Conservation (phyloP, 2,329 filamentous ascomycete species). For the Penicillium sp. region DNA sequence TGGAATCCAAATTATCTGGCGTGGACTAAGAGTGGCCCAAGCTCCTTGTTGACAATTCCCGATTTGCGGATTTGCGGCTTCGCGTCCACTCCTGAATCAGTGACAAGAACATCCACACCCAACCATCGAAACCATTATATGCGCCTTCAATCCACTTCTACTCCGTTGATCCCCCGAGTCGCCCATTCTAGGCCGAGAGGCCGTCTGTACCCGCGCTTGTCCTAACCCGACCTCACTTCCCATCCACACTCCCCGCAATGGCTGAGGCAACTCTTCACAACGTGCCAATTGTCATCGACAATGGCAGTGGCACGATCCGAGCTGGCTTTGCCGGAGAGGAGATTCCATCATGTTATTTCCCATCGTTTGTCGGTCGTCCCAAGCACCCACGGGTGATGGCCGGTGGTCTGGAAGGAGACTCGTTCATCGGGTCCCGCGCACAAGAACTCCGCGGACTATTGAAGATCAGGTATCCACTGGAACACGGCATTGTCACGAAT, state of each 20-base stretch:
- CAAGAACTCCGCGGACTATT: slow-evolving; percentile 86
- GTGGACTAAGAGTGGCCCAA: slow-evolving; percentile 34
- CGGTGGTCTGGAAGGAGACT: slow-evolving; percentile 93
- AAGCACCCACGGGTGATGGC: slow-evolving; percentile 94
- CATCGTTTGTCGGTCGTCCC: slow-evolving; percentile 91
- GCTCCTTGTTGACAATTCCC: slow-evolving; percentile 38
- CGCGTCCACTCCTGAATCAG: slow-evolving; percentile 18
- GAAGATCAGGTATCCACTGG: slow-evolving; percentile 92
- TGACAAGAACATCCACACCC: slow-evolving; percentile 13
- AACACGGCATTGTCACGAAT: slow-evolving; percentile 97
- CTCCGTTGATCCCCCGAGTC: slow-evolving; percentile 11
- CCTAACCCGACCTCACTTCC: slow-evolving; percentile 18
- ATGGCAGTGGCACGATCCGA: slow-evolving; percentile 95
- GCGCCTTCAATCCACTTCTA: slow-evolving; percentile 7
- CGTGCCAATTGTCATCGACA: slow-evolving; percentile 97
- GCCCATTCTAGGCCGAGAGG: slow-evolving; percentile 31
- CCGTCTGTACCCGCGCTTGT: slow-evolving; percentile 26
- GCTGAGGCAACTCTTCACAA: slow-evolving; percentile 77
- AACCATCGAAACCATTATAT: slow-evolving; percentile 12
- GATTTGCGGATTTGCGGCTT: slow-evolving; percentile 28
- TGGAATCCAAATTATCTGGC: not conserved
- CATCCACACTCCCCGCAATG: slow-evolving; percentile 45
- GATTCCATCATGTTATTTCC: slow-evolving; percentile 93
- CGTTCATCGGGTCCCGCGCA: slow-evolving; percentile 92
- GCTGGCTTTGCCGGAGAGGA: slow-evolving; percentile 97